phyloP scores from a whole-genome alignment of 2,329 filamentous ascomycete species.

The Sclerotinia subarctica region DNA sequence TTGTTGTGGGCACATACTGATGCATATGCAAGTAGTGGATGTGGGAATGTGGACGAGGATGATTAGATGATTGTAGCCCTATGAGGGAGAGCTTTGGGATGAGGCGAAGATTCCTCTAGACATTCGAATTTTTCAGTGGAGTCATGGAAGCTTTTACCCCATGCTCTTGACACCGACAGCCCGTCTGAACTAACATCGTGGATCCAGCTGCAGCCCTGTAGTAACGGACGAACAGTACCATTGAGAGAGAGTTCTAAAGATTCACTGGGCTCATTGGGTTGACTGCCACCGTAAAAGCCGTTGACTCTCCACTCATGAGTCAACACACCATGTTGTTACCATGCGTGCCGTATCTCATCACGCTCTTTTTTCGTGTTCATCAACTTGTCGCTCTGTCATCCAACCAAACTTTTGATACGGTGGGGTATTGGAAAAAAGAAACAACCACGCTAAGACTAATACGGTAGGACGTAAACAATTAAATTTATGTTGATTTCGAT shows the following conservation, averaged over 20 bases:
- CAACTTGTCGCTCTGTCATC: conserved; percentile 18
- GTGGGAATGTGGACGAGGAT: not conserved
- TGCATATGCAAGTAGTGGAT: not conserved
- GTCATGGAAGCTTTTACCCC: not conserved
- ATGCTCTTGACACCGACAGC: not conserved
- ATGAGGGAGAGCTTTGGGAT: not conserved
- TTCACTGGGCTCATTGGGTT: too few relatives aligned
- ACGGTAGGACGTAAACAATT: conserved; percentile 18
- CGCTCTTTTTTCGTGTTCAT: conserved; percentile 1
- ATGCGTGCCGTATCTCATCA: not conserved
- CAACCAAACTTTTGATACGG: conserved; percentile 14
- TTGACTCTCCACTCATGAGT: conserved; percentile 9
- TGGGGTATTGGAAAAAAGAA: not conserved
- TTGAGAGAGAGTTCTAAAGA: not conserved
- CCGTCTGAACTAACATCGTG: conserved; percentile 4
- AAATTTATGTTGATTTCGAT: conserved; percentile 11
- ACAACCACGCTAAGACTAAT: not conserved
- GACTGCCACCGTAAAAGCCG: not conserved
- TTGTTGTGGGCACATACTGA: not conserved
- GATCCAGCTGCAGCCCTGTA: conserved; percentile 18
- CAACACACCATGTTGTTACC: conserved; percentile 8
- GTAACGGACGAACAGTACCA: not conserved
- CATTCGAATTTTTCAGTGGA: not conserved
- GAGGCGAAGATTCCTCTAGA: not conserved
- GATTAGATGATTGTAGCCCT: not conserved